Percentiles rank a stretch among this genome's conserved stretches.
Evolutionary conservation across 2,329 filamentous ascomycete species (phyloP).

Genomic region (Gremmenia infestans): DNA sequence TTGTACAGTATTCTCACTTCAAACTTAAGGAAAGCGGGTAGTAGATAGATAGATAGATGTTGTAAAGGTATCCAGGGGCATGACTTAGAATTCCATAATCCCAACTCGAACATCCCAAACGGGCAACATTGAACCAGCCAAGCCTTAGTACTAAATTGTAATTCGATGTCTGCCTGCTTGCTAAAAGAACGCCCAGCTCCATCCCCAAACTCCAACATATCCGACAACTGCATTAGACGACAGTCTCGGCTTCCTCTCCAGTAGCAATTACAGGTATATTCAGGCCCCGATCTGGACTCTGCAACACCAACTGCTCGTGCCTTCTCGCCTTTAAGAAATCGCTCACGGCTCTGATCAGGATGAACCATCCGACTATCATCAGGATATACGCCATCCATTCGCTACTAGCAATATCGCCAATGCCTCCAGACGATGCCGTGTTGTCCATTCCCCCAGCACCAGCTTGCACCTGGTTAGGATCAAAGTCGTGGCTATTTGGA

Average conservation of each 20-base stretch:
- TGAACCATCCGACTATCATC: constrained; percentile 98
- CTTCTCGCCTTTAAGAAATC: constrained; percentile 84
- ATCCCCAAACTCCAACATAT: neutral
- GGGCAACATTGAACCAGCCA: neutral
- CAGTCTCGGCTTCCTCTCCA: constrained; percentile 72
- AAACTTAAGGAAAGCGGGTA: neutral
- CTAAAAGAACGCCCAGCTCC: neutral
- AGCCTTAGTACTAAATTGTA: neutral
- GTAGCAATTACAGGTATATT: constrained; percentile 81
- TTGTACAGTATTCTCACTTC: too few relatives aligned
- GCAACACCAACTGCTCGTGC: constrained; percentile 88
- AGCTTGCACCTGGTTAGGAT: constrained; percentile 61
- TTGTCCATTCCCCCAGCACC: constrained; percentile 33
- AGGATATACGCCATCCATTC: constrained; percentile 90
- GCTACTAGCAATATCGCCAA: constrained; percentile 60
- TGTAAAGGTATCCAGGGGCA: neutral
- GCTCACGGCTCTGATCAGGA: constrained; percentile 87
- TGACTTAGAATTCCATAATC: neutral
- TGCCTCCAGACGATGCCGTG: constrained; percentile 37
- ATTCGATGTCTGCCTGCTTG: neutral
- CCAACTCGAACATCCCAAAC: neutral
- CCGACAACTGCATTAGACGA: constrained; percentile 49
- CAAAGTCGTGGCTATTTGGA: constrained; percentile 86
- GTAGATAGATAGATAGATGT: neutral
- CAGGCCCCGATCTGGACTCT: constrained; percentile 85